Base-by-base conservation (phyloP, 306 rosid species). In the Trifolium dubium region DNA sequence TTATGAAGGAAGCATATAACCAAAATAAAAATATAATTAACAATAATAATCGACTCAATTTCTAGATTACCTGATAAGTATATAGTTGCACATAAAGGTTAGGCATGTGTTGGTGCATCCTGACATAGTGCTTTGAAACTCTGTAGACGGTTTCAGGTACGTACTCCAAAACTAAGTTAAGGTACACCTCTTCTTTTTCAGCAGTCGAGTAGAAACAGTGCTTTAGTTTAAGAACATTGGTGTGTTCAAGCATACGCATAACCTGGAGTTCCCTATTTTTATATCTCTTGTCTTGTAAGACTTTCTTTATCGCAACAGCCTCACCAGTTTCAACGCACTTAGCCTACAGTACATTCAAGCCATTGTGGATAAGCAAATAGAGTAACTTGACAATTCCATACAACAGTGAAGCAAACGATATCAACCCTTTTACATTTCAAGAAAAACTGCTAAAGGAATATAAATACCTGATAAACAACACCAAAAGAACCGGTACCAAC, bases 401-500 rank as follows among this genome's bases (percentile, higher is more conserved):
- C 18, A 62, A 72, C 15, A 11, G 34, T 4, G 10, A 72, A 67
- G 41, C 5, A 69, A 72, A 78, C 29, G 17, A 73, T 61, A 32
- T 73, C 35, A 61, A 44, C 14, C 9, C 69, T 43, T 43, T 34
- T 59, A 37, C 3, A 23, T 59, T 41, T 18, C n/a, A 60, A 62
- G 43, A 34, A 44, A 70, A 47, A 62, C 29, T n/a, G 31, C 29
- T 66, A 73, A 55, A 44, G 8, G 59, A 76, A 61, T 65, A 72
- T 61, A 67, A 41, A 15, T 91, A 93, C 98, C 98, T 94, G 98
- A 82, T 88, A 91, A 74, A 94, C 98, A 83, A 94, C 92, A 39
- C 98, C 98, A 79, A 94, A 93, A 11, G 98, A 94, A 78, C 98
- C 98, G 5, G 97, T 94, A 37, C 98, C 98, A 43, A 94, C 97